A percentile compares a stretch with the other conserved stretches of the same genome.
Evolutionary conservation across 1,139 yeast species (phyloP).

Genomic region (Hansenula sp.): DNA sequence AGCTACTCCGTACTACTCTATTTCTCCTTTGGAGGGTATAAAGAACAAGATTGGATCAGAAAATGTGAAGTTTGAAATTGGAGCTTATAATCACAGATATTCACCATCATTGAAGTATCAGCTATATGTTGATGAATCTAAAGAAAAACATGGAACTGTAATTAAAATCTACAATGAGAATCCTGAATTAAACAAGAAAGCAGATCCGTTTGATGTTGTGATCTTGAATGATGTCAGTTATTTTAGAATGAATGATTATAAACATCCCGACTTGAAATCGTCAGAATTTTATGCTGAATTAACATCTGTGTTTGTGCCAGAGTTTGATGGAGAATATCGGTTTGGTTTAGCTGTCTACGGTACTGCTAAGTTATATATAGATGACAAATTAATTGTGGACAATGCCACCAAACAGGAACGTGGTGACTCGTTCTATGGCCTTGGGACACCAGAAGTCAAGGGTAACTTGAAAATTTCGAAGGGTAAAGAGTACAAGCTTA

Average conservation of each 20-base stretch:
- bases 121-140: slow-evolving; percentile 3
- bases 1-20: slow-evolving; percentile 38
- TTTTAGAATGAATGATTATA: slow-evolving; percentile 42
- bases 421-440: slow-evolving; percentile 47
- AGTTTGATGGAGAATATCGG: slow-evolving; percentile 46
- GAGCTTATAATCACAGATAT: slow-evolving; percentile 30
- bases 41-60: slow-evolving; percentile 23
- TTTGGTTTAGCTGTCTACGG: slow-evolving; percentile 51
- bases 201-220: slow-evolving; percentile 33
- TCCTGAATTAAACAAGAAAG: slow-evolving; percentile 25
- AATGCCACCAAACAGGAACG: slow-evolving; percentile 46
- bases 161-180: slow-evolving; percentile 9
- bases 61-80: slow-evolving; percentile 31
- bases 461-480: slow-evolving; percentile 33
- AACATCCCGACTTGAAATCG: slow-evolving; percentile 26
- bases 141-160: slow-evolving; percentile 8
- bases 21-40: slow-evolving; percentile 42
- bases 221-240: slow-evolving; percentile 32
- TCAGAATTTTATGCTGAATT: slow-evolving; percentile 25
- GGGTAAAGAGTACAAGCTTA: slow-evolving; percentile 39
- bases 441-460: slow-evolving; percentile 46
- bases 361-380: slow-evolving; percentile 47
- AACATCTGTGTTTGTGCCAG: slow-evolving; percentile 27
- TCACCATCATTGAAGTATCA: slow-evolving; percentile 27
- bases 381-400: slow-evolving; percentile 50